A percentile compares a stretch with the other conserved stretches of the same genome.
Evolutionary conservation across 441 rosid genomes (phyloP).

Genomic region (Populus hybrid): DNA sequence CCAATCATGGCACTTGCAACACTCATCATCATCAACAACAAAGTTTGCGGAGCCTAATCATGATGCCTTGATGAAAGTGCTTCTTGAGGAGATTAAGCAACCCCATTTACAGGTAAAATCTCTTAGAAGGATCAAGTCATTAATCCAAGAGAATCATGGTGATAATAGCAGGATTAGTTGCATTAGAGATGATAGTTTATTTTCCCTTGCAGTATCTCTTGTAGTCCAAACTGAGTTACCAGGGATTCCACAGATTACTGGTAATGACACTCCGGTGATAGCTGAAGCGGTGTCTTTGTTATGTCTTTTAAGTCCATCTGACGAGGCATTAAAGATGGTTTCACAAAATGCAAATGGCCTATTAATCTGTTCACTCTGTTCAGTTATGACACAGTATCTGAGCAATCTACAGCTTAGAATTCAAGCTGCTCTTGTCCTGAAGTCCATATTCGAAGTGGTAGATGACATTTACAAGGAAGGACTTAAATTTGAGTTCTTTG

Average conservation of each 20-base stretch:
- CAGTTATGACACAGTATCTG: conserved; percentile 3
- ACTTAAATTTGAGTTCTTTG: conserved; percentile 16
- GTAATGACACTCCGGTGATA: neutral
- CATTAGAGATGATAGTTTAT: conserved; percentile 9
- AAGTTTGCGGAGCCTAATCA: neutral
- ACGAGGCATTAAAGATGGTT: conserved; percentile 12
- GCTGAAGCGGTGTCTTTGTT: conserved; percentile 23
- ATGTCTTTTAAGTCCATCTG: conserved; percentile 20
- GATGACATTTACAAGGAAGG: conserved; percentile 17
- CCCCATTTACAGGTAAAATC: conserved; percentile 18
- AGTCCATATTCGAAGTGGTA: conserved; percentile 20
- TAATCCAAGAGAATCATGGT: conserved; percentile 4
- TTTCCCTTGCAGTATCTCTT: conserved; percentile 13
- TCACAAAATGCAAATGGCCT: conserved; percentile 19
- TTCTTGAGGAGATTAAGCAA: conserved; percentile 25
- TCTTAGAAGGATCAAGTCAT: conserved; percentile 19
- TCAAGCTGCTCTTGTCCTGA: conserved; percentile 17
- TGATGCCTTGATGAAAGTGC: neutral
- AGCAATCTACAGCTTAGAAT: conserved; percentile 9
- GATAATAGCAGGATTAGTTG: neutral
- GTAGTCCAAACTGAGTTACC: neutral
- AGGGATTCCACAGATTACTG: neutral
- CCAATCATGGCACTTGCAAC: conserved; percentile 24
- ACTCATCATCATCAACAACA: neutral
- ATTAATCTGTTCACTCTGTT: conserved; percentile 14